Percentiles rank a stretch among this genome's conserved stretches.
phyloP scores from a whole-genome alignment of 1,139 yeast genomes.

The Kodamaea fungicola region DNA sequence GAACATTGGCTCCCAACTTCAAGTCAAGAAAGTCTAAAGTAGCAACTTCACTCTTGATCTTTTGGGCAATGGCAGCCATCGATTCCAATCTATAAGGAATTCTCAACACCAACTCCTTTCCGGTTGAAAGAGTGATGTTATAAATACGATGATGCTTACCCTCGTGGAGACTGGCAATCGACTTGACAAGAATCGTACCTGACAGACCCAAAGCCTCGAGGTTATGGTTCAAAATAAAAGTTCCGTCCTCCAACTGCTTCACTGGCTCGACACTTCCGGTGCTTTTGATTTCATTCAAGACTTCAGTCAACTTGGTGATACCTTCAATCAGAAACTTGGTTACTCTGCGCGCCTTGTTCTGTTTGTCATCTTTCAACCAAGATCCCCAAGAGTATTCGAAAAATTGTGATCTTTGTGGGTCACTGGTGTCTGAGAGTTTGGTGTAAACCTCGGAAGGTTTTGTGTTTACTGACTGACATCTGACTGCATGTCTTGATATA shows the following conservation, averaged over 20 bases:
- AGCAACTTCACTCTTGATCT: conserved; percentile 88
- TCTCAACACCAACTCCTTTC: conserved; percentile 66
- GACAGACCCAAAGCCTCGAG: conserved; percentile 40
- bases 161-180: conserved; percentile 83
- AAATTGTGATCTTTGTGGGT: conserved; percentile 70
- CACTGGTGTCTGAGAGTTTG: conserved; percentile 54
- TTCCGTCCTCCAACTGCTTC: conserved; percentile 35
- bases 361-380: conserved; percentile 78
- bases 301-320: conserved; percentile 47
- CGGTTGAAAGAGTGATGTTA: conserved; percentile 61
- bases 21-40: conserved; percentile 75
- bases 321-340: conserved; percentile 87
- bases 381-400: conserved; percentile 94
- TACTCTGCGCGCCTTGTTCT: conserved; percentile 68
- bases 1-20: conserved; percentile 57
- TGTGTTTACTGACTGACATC: neutral
- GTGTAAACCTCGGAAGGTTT: conserved; percentile 37
- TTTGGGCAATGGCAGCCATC: conserved; percentile 57
- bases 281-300: conserved; percentile 25
- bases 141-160: conserved; percentile 92
- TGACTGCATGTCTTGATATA: too few species aligned
- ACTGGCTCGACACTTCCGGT: conserved; percentile 23
- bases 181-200: conserved; percentile 53
- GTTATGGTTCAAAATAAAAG: conserved; percentile 46
- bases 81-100: conserved; percentile 78